Evolutionary conservation across 116 monocot species (phyloP), one percentile per base, ranked within the genome.

Genomic region (Papilionanthe hybrid): DNA sequence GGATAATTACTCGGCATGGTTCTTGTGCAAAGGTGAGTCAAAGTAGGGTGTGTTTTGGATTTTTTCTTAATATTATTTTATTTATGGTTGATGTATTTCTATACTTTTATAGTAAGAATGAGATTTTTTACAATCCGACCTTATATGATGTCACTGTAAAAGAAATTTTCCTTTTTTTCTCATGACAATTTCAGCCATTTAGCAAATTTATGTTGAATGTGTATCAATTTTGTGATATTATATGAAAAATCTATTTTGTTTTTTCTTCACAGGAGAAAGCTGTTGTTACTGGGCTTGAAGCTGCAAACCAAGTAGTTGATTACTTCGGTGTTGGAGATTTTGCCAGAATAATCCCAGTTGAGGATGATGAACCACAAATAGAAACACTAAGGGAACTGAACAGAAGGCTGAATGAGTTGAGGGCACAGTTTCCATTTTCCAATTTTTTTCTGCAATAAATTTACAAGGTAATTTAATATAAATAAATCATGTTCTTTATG

Each of bases 221-320:
- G 4, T 53, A 53, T 53, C 53, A 53, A 15, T 17, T 53, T 15
- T 53, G 53, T 2, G 53, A 53, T 17, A 53, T 53, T 53, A 53
- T 15, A 53, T 53, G 37, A 3, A 4, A 53, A 53, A 3, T 53
- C 15, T 53, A 9, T 75, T 23, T 75, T 75, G 15, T 17, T 29
- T 75, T 45, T 43, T 25, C 43, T 10, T 29, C 19, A 5, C 67
- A 93, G 91, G 93, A 93, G 76, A 91, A 91, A 82, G 91, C 91
- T 55, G 89, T 81, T 86, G 91, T 89, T 63, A 91, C 91, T 55
- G 89, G 93, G 67, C 86, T 93, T 4, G 91, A 93, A 89, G 91
- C 93, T 79, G 93, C 93, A 25, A 91, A 93, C 75, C 84, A 84
- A 50, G 91, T 83, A 72, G 83, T 91, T 4, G 87, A 91, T 45